These are phyloP conservation scores for Wickerhamomyces ciferrii DNA, from an alignment of 805 yeast species.

Conservation along the genomic window DNA sequence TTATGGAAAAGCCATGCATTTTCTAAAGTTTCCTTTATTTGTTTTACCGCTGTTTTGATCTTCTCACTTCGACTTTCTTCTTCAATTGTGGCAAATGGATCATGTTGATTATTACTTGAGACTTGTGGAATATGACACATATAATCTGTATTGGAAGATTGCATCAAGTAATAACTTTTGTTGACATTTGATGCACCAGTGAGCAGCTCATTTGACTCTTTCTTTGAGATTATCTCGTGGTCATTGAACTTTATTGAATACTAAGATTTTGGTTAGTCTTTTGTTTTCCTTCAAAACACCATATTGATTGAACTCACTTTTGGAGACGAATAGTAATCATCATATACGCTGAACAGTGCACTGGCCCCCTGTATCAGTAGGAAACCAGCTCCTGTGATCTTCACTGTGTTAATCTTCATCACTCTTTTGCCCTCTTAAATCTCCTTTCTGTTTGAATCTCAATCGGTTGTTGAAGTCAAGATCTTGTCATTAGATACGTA, in stretches of 20 bases:
- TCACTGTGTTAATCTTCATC: not conserved
- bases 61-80: not conserved
- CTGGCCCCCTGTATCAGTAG: not conserved
- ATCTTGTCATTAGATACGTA: too few species aligned
- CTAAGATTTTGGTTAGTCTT: too few species aligned
- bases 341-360: conserved; percentile 13
- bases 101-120: not conserved
- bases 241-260: conserved; percentile 7
- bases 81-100: not conserved
- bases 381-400: not conserved
- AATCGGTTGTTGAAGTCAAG: too few species aligned
- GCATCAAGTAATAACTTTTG: conserved; percentile 3
- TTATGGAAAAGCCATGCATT: not conserved
- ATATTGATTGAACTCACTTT: conserved; percentile 15
- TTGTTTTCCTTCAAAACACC: too few species aligned
- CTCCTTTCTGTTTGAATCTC: too few species aligned
- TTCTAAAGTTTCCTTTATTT: not conserved
- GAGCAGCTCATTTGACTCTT: not conserved
- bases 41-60: not conserved
- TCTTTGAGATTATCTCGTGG: not conserved
- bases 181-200: not conserved
- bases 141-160: not conserved
- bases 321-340: conserved; percentile 15
- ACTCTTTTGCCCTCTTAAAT: too few species aligned
- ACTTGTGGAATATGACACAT: conserved; percentile 10